phyloP scores from a whole-genome alignment of 2,329 filamentous ascomycete genomes.

The Claviceps sp. region DNA sequence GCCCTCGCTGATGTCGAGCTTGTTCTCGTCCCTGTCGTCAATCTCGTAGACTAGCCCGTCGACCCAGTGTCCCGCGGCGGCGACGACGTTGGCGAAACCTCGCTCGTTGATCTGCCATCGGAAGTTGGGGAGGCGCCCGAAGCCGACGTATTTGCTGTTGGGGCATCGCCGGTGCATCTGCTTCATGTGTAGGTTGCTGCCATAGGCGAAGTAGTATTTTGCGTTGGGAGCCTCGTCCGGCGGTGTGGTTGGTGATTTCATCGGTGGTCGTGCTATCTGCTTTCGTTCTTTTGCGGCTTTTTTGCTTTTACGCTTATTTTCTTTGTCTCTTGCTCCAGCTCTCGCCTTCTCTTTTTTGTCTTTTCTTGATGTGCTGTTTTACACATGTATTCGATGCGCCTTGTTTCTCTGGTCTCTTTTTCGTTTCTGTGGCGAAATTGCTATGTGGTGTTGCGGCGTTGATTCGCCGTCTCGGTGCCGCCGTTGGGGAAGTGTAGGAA shows the following conservation, averaged over 20 bases:
- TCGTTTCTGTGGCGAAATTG: no score
- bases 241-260: neutral
- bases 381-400: neutral
- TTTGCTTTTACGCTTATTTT: neutral
- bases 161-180: slow-evolving; percentile 33
- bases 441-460: neutral
- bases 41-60: slow-evolving; percentile 29
- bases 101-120: slow-evolving; percentile 34
- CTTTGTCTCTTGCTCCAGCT: neutral
- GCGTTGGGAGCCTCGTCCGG: slow-evolving; percentile 1
- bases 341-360: neutral
- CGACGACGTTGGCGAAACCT: slow-evolving; percentile 30
- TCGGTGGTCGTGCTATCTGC: neutral
- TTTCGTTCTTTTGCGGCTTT: no score
- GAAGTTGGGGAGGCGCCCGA: slow-evolving; percentile 24
- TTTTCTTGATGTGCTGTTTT: neutral
- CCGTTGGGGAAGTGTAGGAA: no score
- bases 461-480: no score
- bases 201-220: slow-evolving; percentile 32
- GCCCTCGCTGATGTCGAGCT: slow-evolving; percentile 27
- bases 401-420: no score
- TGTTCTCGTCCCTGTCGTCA: slow-evolving; percentile 21
- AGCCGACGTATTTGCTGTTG: slow-evolving; percentile 24
- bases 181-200: slow-evolving; percentile 29
- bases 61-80: slow-evolving; percentile 20